Conservation (phyloP, 208 protist genomes). For the Naegleria gruberi region DNA sequence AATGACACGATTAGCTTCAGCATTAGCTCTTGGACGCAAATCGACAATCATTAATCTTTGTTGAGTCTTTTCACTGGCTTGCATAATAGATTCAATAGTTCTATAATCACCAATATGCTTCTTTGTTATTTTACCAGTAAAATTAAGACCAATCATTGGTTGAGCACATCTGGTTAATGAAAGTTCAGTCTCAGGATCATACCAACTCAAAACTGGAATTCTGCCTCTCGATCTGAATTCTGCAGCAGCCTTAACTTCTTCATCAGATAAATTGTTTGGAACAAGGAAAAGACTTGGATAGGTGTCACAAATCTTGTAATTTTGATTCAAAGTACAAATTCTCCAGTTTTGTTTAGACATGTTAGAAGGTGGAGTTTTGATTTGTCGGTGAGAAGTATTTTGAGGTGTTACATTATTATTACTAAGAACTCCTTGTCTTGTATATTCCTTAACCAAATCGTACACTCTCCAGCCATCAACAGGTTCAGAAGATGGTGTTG, state of each 20-base stretch:
- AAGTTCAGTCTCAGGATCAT: slow-evolving; percentile 42
- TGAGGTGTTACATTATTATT: neutral
- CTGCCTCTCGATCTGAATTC: slow-evolving; percentile 52
- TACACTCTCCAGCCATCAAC: slow-evolving; percentile 2
- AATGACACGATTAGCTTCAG: slow-evolving; percentile 34
- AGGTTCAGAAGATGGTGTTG: neutral
- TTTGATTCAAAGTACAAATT: neutral
- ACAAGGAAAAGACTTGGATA: neutral
- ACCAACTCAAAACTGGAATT: slow-evolving; percentile 63
- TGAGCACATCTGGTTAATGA: slow-evolving; percentile 59
- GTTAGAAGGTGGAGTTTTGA: neutral
- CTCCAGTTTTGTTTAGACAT: neutral
- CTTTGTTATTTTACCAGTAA: slow-evolving; percentile 30
- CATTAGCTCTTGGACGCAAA: slow-evolving; percentile 40
- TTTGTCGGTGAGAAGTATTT: neutral
- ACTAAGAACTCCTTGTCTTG: neutral
- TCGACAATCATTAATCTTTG: slow-evolving; percentile 41
- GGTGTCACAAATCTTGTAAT: slow-evolving; percentile 10
- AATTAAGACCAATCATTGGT: slow-evolving; percentile 51
- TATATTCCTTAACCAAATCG: neutral
- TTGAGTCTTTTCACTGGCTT: neutral
- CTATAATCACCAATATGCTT: slow-evolving; percentile 16
- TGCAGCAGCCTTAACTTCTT: slow-evolving; percentile 13
- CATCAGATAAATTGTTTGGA: neutral
- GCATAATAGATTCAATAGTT: slow-evolving; percentile 2